Evolutionary conservation across 2,329 filamentous ascomycete species (phyloP).

Genomic region (Elsinoe ampelina): DNA sequence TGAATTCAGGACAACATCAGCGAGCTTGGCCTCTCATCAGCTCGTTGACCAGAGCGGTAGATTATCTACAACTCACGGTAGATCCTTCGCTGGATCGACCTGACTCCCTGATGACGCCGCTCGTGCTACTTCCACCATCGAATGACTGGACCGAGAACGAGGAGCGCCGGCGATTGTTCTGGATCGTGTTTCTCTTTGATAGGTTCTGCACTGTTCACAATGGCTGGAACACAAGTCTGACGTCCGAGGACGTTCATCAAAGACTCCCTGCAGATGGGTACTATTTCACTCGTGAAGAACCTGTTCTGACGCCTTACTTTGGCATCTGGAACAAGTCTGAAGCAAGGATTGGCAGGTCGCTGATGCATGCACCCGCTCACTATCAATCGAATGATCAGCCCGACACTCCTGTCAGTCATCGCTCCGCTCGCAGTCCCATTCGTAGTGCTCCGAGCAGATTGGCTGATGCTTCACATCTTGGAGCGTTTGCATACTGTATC

Average conservation of each 20-base stretch:
- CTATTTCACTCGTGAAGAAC: constrained; percentile 1
- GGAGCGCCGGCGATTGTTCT: constrained; percentile 6
- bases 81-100: not conserved
- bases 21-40: constrained; percentile 5
- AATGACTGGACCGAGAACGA: constrained; percentile 30
- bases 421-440: not conserved
- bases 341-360: not conserved
- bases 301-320: not conserved
- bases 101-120: not conserved
- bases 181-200: constrained; percentile 4
- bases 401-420: not conserved
- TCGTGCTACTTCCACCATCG: not conserved
- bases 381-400: not conserved
- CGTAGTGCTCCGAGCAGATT: not conserved
- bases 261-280: not conserved
- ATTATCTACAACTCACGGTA: constrained; percentile 7
- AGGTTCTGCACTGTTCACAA: not conserved
- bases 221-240: constrained; percentile 1
- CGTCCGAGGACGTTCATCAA: constrained; percentile 2
- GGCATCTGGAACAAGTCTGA: constrained; percentile 7
- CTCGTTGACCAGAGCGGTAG: constrained; percentile 7
- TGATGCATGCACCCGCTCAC: not conserved
- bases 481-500: not conserved
- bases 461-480: not conserved
- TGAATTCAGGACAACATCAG: constrained; percentile 5